Evolutionary conservation across 805 yeast species (phyloP), one percentile per base, ranked within the genome.

Genomic region (Candida vaughaniae): DNA sequence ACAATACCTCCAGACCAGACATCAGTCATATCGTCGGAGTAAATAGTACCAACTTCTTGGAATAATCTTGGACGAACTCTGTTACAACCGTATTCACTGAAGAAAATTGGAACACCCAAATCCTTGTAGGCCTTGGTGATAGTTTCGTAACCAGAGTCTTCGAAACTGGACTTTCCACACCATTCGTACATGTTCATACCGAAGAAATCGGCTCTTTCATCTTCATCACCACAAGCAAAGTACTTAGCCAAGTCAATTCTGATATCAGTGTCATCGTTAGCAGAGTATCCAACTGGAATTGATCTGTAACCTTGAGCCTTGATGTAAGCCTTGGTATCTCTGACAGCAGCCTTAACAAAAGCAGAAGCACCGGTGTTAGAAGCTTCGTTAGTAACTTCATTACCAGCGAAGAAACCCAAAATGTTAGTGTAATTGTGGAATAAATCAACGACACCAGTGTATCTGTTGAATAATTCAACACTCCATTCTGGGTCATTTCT

Each of bases 1-100:
- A 84, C 91, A 55, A 85, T 84, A 76, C 91, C 95, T 67, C 95
- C 91, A 34, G 91, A 84, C 93, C 91, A 85, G 43, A 82, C 82
- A 59, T 73, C 83, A 46, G 89, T 83, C 95, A 85, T 85, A 26
- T 83, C 69, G 34, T 59, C 57, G 46, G 81, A 68, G 66, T 74
- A 85, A 26, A 85, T 54, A 41, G 88, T 71, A 29, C 65, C 76
- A 47, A 85, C 85, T 64, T 84, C 91, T 40, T 78, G 69, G 75
- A 85, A 85, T 47, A 60, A 58, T 77, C 91, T 80, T 65, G 91
- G 91, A 28, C 51, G 48, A 41, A 78, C 82, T 43, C 57, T 69
- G 63, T 82, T 84, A 71, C 91, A 84, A 59, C 91, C 91, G 56
- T 84, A 84, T 69, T 85, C 93, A 30, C 90, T 82, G 70, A 85